Base-by-base conservation (phyloP, 225 moss, liverwort and hornwort genomes). In the Takakia lepidozioides region DNA sequence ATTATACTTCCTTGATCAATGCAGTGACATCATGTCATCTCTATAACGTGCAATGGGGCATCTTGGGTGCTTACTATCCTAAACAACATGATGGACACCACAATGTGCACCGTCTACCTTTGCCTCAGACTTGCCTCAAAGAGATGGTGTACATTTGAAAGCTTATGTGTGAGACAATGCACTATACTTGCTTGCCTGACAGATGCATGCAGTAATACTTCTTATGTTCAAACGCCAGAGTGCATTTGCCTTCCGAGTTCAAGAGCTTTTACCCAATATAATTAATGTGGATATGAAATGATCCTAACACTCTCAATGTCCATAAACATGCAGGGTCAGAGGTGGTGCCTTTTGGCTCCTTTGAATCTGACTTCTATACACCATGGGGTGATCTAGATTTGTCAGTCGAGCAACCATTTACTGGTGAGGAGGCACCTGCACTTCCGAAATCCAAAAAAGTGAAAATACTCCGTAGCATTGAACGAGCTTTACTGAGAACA, bases 261-360 rank as follows among this genome's bases (percentile, higher is more conserved):
- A 46, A 10, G 17, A 1, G 29, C 32, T 2, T 23, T 21, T 46
- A 13, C 30, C 21, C 27, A 20, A 48, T 40, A 8, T 42, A 26
- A 21, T 20, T 27, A 19, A 24, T 49, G 18, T 25, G 32, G 23
- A 20, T 41, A 38, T 56, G n/a, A n/a, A n/a, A n/a, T n/a, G n/a
- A n/a, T n/a, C n/a, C n/a, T n/a, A n/a, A n/a, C n/a, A n/a, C n/a
- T n/a, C n/a, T n/a, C n/a, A n/a, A n/a, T n/a, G n/a, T n/a, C n/a
- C n/a, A n/a, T n/a, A n/a, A n/a, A n/a, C n/a, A n/a, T n/a, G n/a
- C 67, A 73, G 72, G 72, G 39, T 67, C 62, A 27, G 72, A 66
- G 52, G 59, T 73, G 19, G 58, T 73, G 42, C 67, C 72, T 43
- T 73, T 73, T 27, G 72, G 72, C 25, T 67, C 67, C 23, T 73